Base-by-base conservation (phyloP, 2,329 filamentous ascomycete genomes). In the Penicillium palitans region DNA sequence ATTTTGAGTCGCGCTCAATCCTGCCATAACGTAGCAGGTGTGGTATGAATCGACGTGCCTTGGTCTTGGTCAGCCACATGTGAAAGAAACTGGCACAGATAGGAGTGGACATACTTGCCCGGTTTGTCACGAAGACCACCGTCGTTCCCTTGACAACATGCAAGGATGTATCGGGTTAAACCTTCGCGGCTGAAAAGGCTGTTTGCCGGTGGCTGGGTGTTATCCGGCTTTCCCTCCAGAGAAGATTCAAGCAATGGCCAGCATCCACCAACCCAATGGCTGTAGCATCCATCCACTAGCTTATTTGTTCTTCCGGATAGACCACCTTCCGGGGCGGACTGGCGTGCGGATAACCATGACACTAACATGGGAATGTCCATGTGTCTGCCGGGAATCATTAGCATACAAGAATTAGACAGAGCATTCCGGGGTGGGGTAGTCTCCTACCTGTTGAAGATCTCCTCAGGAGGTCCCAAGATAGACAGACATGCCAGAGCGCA, bases 281-380 rank as follows among this genome's bases (percentile, higher is more conserved):
- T 96, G 79, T 99, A 99, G 78, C 95, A 99, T 46, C 93, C 95
- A 75, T 99, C 95, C 33, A 98, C 95, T 33, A 99, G 83, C 79
- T 99, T 99, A 81, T 98, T 98, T 29, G 93, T 96, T 66, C 95
- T 89, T 61, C 95, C 95, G 41, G 91, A 90, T 71, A 96, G 93
- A 37, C 95, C 95, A 63, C 93, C 93, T 74, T 98, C 95, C 4
- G 93, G 95, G 31, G 87, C 87, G 73, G 93, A 90, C 75, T 99
- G 95, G 59, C 92, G 88, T 45, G 90, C 87, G 8, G 91, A 93
- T 40, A 99, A 84, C 92, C 95, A 99, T 60, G 88, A 87, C 48
- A 95, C 83, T 54, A 99, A 83, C 52, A 86, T 81, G 61, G 87
- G 84, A 55, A 97, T 77, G 75, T 98, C 83, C 59, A 99, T 83